Base-by-base conservation (phyloP, 495 filamentous ascomycete genomes). In the Lasiosphaeris hirsuta region DNA sequence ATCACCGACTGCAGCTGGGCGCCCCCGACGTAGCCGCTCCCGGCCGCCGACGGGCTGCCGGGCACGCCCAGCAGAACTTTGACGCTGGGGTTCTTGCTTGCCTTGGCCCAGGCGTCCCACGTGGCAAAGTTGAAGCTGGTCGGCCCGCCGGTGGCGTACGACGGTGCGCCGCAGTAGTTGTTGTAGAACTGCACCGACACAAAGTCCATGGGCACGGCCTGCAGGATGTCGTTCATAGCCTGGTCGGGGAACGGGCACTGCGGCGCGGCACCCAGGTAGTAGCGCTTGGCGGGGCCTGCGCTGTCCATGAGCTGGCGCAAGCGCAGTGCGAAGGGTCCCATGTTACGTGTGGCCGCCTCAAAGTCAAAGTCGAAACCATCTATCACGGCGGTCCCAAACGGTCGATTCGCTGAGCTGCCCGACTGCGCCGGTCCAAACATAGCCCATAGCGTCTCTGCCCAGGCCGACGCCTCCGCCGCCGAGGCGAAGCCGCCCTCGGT, bases 291-390 rank as follows among this genome's bases (percentile, higher is more conserved):
- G 82, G 62, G 72, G 71, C 1, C 14, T 14, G 49, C 37, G 7
- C 56, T 42, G 51, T 83, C 71, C 72, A 82, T 83, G 41, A 83
- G 69, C 30, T 62, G 46, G 17, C 84, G 80, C 5, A 90, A 75
- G 45, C 76, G 71, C 44, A 75, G 65, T 14, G 82, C 82, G 60
- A 88, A 85, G 2, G 75, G 70, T 1, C 69, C 78, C 72, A 81
- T 83, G 72, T 83, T 74, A 60, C 56, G 55, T 58, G 59, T 66
- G 43, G 47, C 74, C 62, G 59, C 69, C 62, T 88, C 85, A 39
- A 86, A 80, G 67, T 88, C 85, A 54, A 88, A 80, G 62, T 91
- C 88, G 63, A 90, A 90, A 3, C 88, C 88, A 62, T 91, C 87
- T 41, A 90, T 65, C 33, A 79, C 72, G 19, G 83, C 80, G 13